These are phyloP conservation scores for Scedosporium boydii DNA, from an alignment of 2,329 filamentous ascomycete species.

Conservation along the genomic window DNA sequence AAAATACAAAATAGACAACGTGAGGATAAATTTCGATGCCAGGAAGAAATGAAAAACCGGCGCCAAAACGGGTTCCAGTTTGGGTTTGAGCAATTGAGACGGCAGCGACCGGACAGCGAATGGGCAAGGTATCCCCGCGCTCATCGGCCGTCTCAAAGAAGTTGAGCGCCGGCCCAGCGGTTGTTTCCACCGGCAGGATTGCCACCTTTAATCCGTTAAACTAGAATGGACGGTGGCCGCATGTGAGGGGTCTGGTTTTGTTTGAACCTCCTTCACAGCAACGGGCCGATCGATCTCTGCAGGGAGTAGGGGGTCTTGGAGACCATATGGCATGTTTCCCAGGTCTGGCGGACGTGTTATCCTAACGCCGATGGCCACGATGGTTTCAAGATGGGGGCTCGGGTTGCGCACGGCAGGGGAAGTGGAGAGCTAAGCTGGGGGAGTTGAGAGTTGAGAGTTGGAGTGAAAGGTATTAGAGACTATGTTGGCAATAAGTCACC, in stretches of 20 bases:
- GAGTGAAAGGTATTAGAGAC: neutral
- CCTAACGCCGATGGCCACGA: too few relatives aligned
- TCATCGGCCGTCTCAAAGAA: neutral
- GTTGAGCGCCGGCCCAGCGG: neutral
- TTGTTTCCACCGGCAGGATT: neutral
- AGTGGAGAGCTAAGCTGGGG: neutral
- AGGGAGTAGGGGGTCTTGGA: neutral
- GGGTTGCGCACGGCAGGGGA: neutral
- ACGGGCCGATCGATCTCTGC: slow-evolving; percentile 6
- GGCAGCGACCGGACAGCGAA: neutral
- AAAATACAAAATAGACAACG: neutral
- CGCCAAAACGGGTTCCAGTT: neutral
- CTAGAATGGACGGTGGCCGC: neutral
- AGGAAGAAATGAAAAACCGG: neutral
- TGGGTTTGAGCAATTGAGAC: neutral
- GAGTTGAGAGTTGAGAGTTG: neutral
- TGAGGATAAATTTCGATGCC: neutral
- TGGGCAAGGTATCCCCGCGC: neutral
- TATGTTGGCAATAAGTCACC: neutral
- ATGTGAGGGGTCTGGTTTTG: neutral
- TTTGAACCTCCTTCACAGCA: neutral
- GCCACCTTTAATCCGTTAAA: neutral
- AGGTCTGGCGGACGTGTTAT: neutral
- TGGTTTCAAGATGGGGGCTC: too few relatives aligned
- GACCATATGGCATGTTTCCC: neutral